Conservation (phyloP, 2,329 filamentous ascomycete species). For the Pochonia chlamydosporia region DNA sequence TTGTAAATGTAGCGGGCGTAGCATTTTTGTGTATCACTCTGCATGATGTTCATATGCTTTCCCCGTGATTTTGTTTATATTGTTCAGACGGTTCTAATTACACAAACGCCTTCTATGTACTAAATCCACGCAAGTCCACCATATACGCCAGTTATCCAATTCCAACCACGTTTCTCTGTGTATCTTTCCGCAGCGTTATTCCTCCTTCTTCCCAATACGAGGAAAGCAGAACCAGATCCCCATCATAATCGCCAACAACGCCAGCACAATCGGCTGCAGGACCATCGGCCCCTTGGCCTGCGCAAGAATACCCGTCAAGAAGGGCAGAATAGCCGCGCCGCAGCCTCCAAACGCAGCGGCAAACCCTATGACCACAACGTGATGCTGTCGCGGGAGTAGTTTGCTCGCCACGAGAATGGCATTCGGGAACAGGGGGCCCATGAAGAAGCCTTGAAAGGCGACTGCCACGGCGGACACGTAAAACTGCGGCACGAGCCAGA, state of each 20-base stretch:
- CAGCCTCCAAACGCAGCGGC: conserved; percentile 66
- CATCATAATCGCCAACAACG: conserved; percentile 30
- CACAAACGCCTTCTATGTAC: too few relatives aligned
- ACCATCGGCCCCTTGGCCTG: conserved; percentile 40
- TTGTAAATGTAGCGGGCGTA: conserved; percentile 8
- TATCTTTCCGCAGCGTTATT: conserved; percentile 23
- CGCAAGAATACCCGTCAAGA: conserved; percentile 60
- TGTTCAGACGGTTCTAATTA: too few relatives aligned
- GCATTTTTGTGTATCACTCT: too few relatives aligned
- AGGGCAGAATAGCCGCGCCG: conserved; percentile 55
- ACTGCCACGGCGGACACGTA: conserved; percentile 53
- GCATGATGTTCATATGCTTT: background rate
- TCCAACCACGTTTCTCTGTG: too few relatives aligned
- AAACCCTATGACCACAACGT: conserved; percentile 69
- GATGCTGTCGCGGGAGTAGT: conserved; percentile 61
- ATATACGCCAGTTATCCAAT: background rate
- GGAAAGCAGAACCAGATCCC: conserved; percentile 32
- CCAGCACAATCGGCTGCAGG: conserved; percentile 44
- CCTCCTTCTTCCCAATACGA: conserved; percentile 32
- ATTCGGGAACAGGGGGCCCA: conserved; percentile 69
- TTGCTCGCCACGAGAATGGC: conserved; percentile 65
- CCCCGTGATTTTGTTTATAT: too few relatives aligned
- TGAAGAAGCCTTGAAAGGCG: conserved; percentile 64
- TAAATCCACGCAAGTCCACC: too few relatives aligned
- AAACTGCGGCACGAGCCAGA: conserved; percentile 55